Conservation (phyloP, 768 basidiomycete genomes). For the Infundibulicybe gibba region DNA sequence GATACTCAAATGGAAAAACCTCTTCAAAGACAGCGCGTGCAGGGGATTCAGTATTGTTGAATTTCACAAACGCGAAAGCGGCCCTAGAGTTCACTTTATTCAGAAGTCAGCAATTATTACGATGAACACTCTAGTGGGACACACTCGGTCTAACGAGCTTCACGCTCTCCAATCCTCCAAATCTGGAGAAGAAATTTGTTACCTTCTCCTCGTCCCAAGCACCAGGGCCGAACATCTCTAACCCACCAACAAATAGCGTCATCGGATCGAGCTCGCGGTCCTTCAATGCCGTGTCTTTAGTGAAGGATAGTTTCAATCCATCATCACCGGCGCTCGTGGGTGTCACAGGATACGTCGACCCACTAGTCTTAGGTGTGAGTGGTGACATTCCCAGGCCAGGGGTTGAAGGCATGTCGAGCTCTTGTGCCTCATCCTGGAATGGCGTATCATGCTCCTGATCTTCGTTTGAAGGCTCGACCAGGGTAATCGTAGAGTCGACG, state of each 20-base stretch:
- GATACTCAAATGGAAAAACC: slow-evolving; percentile 30
- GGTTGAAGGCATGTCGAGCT: slow-evolving; percentile 37
- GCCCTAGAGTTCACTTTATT: slow-evolving; percentile 52
- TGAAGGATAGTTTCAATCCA: slow-evolving; percentile 22
- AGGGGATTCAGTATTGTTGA: slow-evolving; percentile 59
- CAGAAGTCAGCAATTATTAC: background rate
- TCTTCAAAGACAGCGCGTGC: slow-evolving; percentile 63
- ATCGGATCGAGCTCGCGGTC: slow-evolving; percentile 55
- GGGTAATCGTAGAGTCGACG: too few species aligned
- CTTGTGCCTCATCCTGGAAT: slow-evolving; percentile 25
- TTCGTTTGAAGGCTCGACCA: background rate
- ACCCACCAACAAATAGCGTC: slow-evolving; percentile 74
- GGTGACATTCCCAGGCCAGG: slow-evolving; percentile 45
- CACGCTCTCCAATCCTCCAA: slow-evolving; percentile 60
- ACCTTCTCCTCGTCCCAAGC: slow-evolving; percentile 72
- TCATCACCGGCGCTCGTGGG: slow-evolving; percentile 38
- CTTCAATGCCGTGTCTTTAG: slow-evolving; percentile 17
- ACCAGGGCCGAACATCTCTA: slow-evolving; percentile 58
- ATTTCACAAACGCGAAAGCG: slow-evolving; percentile 81
- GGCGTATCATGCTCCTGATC: slow-evolving; percentile 5
- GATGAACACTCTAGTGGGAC: slow-evolving; percentile 14
- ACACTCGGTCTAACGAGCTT: slow-evolving; percentile 65
- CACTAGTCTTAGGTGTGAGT: slow-evolving; percentile 47
- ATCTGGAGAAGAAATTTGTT: slow-evolving; percentile 53
- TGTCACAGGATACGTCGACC: slow-evolving; percentile 44